Percentiles rank a stretch among this genome's conserved stretches.
Evolutionary conservation across 2,329 filamentous ascomycete genomes (phyloP).

Genomic region (Hypocrella siamensis): DNA sequence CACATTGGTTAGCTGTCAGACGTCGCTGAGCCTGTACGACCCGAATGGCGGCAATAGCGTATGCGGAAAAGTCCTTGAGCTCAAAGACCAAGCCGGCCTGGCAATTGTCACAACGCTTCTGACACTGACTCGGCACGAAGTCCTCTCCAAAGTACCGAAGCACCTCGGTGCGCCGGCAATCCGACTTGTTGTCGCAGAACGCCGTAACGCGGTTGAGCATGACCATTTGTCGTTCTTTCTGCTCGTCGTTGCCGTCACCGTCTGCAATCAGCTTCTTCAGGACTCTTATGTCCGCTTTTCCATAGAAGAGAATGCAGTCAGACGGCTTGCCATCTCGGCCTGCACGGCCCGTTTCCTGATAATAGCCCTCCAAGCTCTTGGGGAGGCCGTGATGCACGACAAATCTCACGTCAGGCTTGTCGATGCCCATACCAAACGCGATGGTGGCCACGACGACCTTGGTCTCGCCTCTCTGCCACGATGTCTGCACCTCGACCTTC

Average conservation of each 20-base stretch:
- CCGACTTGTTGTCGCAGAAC: conserved; percentile 77
- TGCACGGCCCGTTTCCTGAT: conserved; percentile 92
- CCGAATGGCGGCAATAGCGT: conserved; percentile 54
- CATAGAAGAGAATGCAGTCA: conserved; percentile 81
- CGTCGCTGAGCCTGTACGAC: conserved; percentile 46
- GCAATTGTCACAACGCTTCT: conserved; percentile 78
- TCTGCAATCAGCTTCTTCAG: conserved; percentile 70
- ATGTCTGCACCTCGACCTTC: conserved; percentile 55
- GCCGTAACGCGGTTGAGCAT: conserved; percentile 78
- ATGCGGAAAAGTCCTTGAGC: conserved; percentile 58
- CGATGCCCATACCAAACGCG: conserved; percentile 99
- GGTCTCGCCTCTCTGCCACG: conserved; percentile 67
- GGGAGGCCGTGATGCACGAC: conserved; percentile 88
- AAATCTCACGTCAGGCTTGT: conserved; percentile 92
- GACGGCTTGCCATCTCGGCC: conserved; percentile 80
- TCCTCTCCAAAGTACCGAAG: conserved; percentile 87
- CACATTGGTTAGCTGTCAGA: conserved; percentile 63
- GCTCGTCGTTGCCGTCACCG: conserved; percentile 58
- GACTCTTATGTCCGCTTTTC: conserved; percentile 58
- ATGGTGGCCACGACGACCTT: conserved; percentile 96
- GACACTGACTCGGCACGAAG: conserved; percentile 59
- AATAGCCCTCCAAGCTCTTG: conserved; percentile 94
- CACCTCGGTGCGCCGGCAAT: conserved; percentile 78
- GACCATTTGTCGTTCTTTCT: conserved; percentile 68
- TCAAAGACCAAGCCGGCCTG: conserved; percentile 55